A percentile compares a stretch with the other conserved stretches of the same genome.
phyloP scores from a whole-genome alignment of 345 rosid genomes.

The Lagerstroemia speciosa region DNA sequence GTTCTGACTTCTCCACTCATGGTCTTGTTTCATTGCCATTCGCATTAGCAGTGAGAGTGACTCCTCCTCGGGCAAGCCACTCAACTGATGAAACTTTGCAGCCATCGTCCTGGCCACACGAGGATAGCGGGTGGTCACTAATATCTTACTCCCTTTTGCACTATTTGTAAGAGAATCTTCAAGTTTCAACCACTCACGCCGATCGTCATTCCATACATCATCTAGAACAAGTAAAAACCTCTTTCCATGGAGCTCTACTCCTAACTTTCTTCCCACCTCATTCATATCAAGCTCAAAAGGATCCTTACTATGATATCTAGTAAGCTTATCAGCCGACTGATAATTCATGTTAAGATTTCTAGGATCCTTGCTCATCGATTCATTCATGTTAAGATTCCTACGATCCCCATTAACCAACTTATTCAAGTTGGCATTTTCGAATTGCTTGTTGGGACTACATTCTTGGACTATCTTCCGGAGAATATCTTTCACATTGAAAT shows the following conservation, averaged over 20 bases:
- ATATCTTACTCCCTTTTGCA: conserved; percentile 7
- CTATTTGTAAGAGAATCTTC: background rate
- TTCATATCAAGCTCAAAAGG: too few relatives aligned
- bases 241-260: too few relatives aligned
- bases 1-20: too few relatives aligned
- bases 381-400: background rate
- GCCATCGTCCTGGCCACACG: background rate
- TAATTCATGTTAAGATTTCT: too few relatives aligned
- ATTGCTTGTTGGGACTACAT: background rate
- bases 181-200: background rate
- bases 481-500: background rate
- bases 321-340: too few relatives aligned
- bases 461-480: background rate
- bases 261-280: background rate
- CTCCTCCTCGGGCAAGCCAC: background rate
- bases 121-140: background rate
- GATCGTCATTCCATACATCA: background rate
- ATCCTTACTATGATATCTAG: too few relatives aligned
- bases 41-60: background rate
- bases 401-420: too few relatives aligned
- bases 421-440: too few relatives aligned
- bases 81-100: too few relatives aligned
- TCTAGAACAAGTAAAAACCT: conserved; percentile 3
- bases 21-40: background rate
- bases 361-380: too few relatives aligned